Evolutionary conservation across 192 early-diverging fungal genomes (phyloP), one percentile per base, ranked within the genome.

Genomic region (Phycomyces blakesleeanus): DNA sequence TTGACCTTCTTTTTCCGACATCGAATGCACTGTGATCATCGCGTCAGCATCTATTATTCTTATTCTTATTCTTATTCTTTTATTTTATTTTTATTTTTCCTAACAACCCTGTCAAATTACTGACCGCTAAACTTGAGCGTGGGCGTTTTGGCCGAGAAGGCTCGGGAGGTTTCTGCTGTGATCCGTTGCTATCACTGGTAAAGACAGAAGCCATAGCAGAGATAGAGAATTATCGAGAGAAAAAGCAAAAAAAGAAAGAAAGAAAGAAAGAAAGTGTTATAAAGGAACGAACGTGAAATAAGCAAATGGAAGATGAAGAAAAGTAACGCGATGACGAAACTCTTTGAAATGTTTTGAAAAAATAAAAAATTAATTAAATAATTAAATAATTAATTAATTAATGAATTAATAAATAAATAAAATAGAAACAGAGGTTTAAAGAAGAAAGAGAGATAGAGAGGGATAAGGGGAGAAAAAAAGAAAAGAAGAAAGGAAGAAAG

Each of bases 1-100:
- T 76, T 76, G 54, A 76, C 74, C 42, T 76, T 76, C 51, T 76
- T 76, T 61, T 76, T 76, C 52, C 74, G 57, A 64, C 74, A 76
- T 1, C 74, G 68, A 51, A 76, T 76, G 55, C 74, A 76, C 74
- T 76, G 66, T 15, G 44, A 9, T 61, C 10, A 56, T 22, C 18
- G n/a, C 50, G 47, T 54, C 27, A 52, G 57, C 14, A 64, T 52
- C 22, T 59, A 44, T 59, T n/a, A n/a, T n/a, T n/a, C n/a, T n/a
- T n/a, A n/a, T n/a, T n/a, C n/a, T n/a, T n/a, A n/a, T n/a, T n/a
- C n/a, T n/a, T n/a, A n/a, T n/a, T n/a, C n/a, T n/a, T n/a, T n/a
- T n/a, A n/a, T n/a, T n/a, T n/a, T n/a, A n/a, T n/a, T n/a, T n/a
- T 27, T 51, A 29, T 49, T 16, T 8, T 50, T 51, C 16, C 24